A percentile compares a stretch with the other conserved stretches of the same genome.
Evolutionary conservation across 768 basidiomycete species (phyloP).

Genomic region (Phylloporus sp.): DNA sequence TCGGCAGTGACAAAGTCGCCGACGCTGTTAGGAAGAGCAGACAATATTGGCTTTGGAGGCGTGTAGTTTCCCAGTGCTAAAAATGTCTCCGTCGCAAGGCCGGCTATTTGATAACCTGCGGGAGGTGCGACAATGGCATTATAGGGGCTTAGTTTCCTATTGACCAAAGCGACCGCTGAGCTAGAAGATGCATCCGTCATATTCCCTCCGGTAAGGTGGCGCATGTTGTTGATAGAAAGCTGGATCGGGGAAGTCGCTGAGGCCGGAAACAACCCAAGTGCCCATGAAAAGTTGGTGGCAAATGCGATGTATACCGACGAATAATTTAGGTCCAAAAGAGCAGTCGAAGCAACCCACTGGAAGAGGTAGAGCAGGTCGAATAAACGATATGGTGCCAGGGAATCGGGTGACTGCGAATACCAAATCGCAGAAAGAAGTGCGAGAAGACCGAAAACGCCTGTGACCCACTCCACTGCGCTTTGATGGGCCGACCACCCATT

Average conservation of each 20-base stretch:
- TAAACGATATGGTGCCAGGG: conserved; percentile 68
- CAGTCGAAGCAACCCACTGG: conserved; percentile 78
- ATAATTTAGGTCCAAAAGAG: conserved; percentile 81
- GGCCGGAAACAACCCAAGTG: conserved; percentile 64
- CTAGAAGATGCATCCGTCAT: conserved; percentile 55
- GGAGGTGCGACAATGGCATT: conserved; percentile 34
- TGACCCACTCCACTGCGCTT: conserved; percentile 70
- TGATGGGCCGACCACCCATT: conserved; percentile 87
- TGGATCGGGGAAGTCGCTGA: conserved; percentile 60
- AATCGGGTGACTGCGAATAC: conserved; percentile 51
- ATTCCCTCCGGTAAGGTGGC: conserved; percentile 74
- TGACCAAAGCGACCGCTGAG: conserved; percentile 69
- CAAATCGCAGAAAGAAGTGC: conserved; percentile 51
- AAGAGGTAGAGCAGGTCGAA: conserved; percentile 79
- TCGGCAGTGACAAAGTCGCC: conserved; percentile 24
- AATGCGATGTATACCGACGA: conserved; percentile 78
- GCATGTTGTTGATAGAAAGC: conserved; percentile 73
- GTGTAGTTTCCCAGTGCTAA: conserved; percentile 9
- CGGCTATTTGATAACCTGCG: neutral
- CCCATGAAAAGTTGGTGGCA: conserved; percentile 85
- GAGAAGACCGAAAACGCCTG: conserved; percentile 59
- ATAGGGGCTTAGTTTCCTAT: conserved; percentile 78
- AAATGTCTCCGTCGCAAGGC: conserved; percentile 7
- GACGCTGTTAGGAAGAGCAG: conserved; percentile 12
- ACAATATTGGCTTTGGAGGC: conserved; percentile 1